Evolutionary conservation across 306 rosid genomes (phyloP), one percentile per base, ranked within the genome.

Genomic region (Leucaena leucocephala): DNA sequence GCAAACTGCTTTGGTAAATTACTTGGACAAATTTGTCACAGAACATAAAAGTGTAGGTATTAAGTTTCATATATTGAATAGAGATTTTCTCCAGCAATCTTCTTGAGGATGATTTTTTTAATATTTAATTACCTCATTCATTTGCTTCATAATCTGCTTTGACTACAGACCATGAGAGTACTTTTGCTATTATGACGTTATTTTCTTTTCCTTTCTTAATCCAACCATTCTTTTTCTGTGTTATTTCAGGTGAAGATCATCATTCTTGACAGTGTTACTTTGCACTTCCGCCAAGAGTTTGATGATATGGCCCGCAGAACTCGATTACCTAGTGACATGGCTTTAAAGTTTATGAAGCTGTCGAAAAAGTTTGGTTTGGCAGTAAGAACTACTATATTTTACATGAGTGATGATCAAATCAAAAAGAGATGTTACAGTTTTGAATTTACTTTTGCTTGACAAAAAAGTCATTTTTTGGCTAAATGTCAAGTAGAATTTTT

Each of bases 261-360:
- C 68, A 86, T 95, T 81, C 54, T 92, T 81, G 98, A 95, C 80
- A 95, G 98, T 84, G 94, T 95, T 72, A 91, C 98, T 79, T 90
- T 95, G 84, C 98, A 95, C 83, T 95, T 92, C 71, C 94, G 93
- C 85, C 97, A 92, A 92, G 97, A 88, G 82, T 92, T 95, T 71
- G 97, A 91, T 6, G 98, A 94, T 77, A 87, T 91, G 90, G 93
- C 93, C 74, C 95, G 85, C 75, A 88, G 98, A 84, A 91, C 97
- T 70, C 92, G 97, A 13, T 84, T 94, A 80, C 92, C 92, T 6
- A 58, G 93, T 82, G 97, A 87, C 85, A 94, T 91, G 92, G 94
- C 98, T 82, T 88, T 91, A 27, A 94, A 92, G 89, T 76, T 94
- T 84, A 95, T 91, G 98, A 95, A 86, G 84, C 95, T 92, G 67